Percentiles rank a stretch among this genome's conserved stretches.
These are phyloP conservation scores for Ormosia semicastrata DNA, from an alignment of 306 rosid genomes.

Conservation along the genomic window DNA sequence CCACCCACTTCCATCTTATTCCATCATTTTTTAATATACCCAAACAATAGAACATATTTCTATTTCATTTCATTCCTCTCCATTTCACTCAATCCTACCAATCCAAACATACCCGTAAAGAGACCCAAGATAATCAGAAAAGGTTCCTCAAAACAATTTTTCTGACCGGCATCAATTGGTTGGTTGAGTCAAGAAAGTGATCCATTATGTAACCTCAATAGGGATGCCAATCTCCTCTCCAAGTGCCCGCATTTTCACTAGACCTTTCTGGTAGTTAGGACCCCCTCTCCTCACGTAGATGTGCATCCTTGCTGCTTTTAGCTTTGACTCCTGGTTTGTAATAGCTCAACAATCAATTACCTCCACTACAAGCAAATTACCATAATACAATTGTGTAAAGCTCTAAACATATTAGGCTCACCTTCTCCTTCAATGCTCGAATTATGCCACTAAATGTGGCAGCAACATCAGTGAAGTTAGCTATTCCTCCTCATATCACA, in stretches of 20 bases:
- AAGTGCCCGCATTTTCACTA: conserved; percentile 79
- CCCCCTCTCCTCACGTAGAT: conserved; percentile 97
- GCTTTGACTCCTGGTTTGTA: conserved; percentile 68
- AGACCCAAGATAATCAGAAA: neutral
- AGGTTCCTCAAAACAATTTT: conserved; percentile 11
- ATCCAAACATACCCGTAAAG: too few species aligned
- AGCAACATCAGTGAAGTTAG: conserved; percentile 94
- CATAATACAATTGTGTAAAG: neutral
- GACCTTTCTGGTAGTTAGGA: conserved; percentile 96
- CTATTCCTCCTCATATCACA: conserved; percentile 95
- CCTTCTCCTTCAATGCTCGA: conserved; percentile 94
- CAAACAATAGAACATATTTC: too few species aligned
- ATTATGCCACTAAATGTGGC: conserved; percentile 95
- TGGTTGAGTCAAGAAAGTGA: neutral
- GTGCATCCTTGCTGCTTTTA: conserved; percentile 84
- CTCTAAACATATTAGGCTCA: conserved; percentile 6
- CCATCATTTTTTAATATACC: too few species aligned
- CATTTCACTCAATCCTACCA: too few species aligned
- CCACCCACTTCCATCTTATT: too few species aligned
- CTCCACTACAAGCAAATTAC: neutral
- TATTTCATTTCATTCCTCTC: too few species aligned
- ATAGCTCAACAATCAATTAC: conserved; percentile 25
- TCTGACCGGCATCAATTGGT: neutral
- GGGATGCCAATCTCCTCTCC: conserved; percentile 93
- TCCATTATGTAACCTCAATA: conserved; percentile 59